A percentile compares a stretch with the other conserved stretches of the same genome.
phyloP scores from a whole-genome alignment of 1,139 yeast genomes.

The Kazachstania sp. region DNA sequence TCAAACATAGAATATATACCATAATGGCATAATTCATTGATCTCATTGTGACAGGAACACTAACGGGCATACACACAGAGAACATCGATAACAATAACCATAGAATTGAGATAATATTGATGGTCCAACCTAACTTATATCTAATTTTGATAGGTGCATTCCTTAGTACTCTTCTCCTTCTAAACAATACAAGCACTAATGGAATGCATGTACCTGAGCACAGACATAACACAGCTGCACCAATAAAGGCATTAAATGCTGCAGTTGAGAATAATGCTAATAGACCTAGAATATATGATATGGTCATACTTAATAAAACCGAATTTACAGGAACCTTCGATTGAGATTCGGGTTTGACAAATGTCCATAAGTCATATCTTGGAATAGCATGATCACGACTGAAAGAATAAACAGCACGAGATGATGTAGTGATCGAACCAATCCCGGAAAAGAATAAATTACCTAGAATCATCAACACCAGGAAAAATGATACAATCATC shows the following conservation, averaged over 20 bases:
- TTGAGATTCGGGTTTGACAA: conserved; percentile 46
- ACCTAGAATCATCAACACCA: conserved; percentile 59
- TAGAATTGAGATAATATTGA: conserved; percentile 50
- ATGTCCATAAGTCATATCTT: conserved; percentile 53
- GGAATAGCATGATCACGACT: conserved; percentile 89
- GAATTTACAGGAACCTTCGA: conserved; percentile 71
- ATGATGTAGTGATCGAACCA: conserved; percentile 76
- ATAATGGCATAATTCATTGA: conserved; percentile 71
- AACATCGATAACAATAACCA: conserved; percentile 57
- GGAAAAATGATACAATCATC: conserved; percentile 54
- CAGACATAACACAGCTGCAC: conserved; percentile 73
- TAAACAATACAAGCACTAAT: conserved; percentile 51
- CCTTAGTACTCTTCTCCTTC: conserved; percentile 52
- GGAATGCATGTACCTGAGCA: conserved; percentile 76
- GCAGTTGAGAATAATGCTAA: conserved; percentile 62
- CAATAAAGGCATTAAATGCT: conserved; percentile 79
- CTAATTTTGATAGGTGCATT: conserved; percentile 67
- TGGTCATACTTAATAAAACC: conserved; percentile 55
- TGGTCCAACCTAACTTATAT: conserved; percentile 51
- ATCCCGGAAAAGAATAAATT: conserved; percentile 70
- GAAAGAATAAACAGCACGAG: conserved; percentile 78
- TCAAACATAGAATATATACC: conserved; percentile 45
- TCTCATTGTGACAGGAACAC: conserved; percentile 50
- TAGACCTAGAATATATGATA: conserved; percentile 53
- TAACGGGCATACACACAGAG: conserved; percentile 66